These are phyloP conservation scores for Persicaria tinctoria DNA, from an alignment of 148 eudicot genomes.

Conservation along the genomic window DNA sequence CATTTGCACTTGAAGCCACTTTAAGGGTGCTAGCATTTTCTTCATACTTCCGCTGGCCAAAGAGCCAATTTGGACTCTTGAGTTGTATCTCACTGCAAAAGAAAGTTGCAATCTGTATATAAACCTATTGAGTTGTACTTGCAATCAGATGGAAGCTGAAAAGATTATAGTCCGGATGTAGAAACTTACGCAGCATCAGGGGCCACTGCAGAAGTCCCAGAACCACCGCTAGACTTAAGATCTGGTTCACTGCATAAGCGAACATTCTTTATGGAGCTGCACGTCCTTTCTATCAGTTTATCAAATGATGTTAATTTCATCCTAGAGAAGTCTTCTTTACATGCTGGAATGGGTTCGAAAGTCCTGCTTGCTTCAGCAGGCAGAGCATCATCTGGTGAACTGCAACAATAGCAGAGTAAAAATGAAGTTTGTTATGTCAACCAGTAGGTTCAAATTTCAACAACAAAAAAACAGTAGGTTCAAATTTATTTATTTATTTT, in stretches of 20 bases:
- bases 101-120: background rate
- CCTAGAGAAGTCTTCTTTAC: conserved; percentile 81
- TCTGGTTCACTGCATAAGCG: conserved; percentile 73
- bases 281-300: conserved; percentile 77
- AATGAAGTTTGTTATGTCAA: background rate
- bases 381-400: conserved; percentile 36
- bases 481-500: background rate
- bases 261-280: conserved; percentile 73
- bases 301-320: conserved; percentile 82
- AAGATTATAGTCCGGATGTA: background rate
- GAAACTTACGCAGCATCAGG: conserved; percentile 94
- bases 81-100: conserved; percentile 90
- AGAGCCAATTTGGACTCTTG: conserved; percentile 96
- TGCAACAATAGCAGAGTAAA: conserved; percentile 17
- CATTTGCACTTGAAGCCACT: conserved; percentile 31
- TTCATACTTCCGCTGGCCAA: conserved; percentile 78
- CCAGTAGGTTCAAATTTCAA: background rate
- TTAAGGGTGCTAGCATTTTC: conserved; percentile 38
- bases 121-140: background rate
- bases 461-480: background rate
- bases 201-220: conserved; percentile 73
- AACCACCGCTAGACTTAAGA: conserved; percentile 37
- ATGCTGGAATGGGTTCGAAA: conserved; percentile 78
- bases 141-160: background rate
- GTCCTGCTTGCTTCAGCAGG: conserved; percentile 30